Evolutionary conservation across 1,284 basidiomycete species (phyloP).

Genomic region (Caloboletus firmus): DNA sequence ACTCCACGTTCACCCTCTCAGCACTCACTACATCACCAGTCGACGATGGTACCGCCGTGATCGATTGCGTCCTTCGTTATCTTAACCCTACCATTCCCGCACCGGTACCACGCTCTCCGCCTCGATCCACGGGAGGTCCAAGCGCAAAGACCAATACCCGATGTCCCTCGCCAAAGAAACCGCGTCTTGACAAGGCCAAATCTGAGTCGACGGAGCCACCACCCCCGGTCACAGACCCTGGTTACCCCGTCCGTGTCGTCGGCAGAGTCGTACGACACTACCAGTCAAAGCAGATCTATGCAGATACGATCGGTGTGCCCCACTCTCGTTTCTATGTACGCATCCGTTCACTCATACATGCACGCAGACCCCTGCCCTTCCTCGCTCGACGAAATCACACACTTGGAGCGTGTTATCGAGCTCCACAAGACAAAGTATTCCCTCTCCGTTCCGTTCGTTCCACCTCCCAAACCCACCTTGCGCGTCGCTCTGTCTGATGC

Average conservation of each 20-base stretch:
- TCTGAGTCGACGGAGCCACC: constrained; percentile 26
- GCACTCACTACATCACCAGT: constrained; percentile 41
- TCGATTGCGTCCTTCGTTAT: constrained; percentile 59
- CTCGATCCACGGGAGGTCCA: neutral
- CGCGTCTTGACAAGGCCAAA: constrained; percentile 4
- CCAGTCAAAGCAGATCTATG: constrained; percentile 48
- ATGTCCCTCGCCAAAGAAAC: constrained; percentile 22
- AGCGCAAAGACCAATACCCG: neutral
- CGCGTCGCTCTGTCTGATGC: constrained; percentile 5
- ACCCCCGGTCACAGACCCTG: constrained; percentile 46
- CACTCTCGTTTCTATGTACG: neutral
- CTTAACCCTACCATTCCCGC: constrained; percentile 10
- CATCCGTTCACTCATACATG: neutral
- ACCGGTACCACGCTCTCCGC: neutral
- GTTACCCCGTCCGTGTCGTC: constrained; percentile 47
- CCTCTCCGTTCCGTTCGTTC: constrained; percentile 46
- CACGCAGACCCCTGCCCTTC: constrained; percentile 46
- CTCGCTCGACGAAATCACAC: constrained; percentile 57
- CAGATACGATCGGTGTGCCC: constrained; percentile 46
- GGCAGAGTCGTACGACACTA: constrained; percentile 48
- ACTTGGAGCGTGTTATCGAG: constrained; percentile 53
- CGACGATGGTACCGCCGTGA: constrained; percentile 69
- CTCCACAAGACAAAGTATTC: constrained; percentile 58
- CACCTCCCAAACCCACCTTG: constrained; percentile 22
- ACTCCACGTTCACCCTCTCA: neutral